These are phyloP conservation scores for Cladophialophora immunda DNA, from an alignment of 2,329 filamentous ascomycete species.

Conservation along the genomic window DNA sequence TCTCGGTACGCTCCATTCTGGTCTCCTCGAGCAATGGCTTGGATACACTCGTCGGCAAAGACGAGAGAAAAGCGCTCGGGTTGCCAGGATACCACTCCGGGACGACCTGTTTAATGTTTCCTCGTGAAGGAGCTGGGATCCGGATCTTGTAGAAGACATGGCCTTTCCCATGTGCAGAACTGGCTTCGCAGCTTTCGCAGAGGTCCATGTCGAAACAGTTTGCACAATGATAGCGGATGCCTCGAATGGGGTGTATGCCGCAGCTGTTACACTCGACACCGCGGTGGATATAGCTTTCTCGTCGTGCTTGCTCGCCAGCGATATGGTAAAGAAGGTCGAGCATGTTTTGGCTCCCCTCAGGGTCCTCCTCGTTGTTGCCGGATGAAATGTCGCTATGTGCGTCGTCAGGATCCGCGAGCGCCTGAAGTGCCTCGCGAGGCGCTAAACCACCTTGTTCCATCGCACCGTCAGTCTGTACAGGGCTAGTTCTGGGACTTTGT, in stretches of 20 bases:
- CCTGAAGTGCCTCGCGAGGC: conserved; percentile 29
- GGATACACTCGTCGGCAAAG: conserved; percentile 72
- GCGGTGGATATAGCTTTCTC: conserved; percentile 89
- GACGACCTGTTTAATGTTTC: conserved; percentile 79
- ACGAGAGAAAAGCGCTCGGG: conserved; percentile 73
- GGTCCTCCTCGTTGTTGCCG: conserved; percentile 48
- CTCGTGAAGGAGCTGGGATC: conserved; percentile 74
- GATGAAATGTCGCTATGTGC: conserved; percentile 55
- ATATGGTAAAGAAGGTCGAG: conserved; percentile 89
- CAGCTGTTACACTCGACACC: conserved; percentile 94
- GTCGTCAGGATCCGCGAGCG: conserved; percentile 47
- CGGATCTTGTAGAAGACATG: conserved; percentile 97
- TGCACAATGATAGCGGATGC: conserved; percentile 90
- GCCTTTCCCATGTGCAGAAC: conserved; percentile 79
- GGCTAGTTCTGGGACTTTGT: conserved; percentile 2
- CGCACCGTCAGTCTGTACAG: conserved; percentile 26
- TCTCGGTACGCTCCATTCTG: conserved; percentile 81
- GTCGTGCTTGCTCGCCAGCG: conserved; percentile 87
- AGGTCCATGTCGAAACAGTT: conserved; percentile 97
- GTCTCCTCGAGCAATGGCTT: conserved; percentile 75
- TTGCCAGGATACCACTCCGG: conserved; percentile 90
- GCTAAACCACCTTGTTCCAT: conserved; percentile 24
- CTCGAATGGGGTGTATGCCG: conserved; percentile 85
- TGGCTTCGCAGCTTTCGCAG: conserved; percentile 86
- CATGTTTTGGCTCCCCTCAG: conserved; percentile 74